Conservation (phyloP, 495 filamentous ascomycete species). For the Xylaria telfairii region DNA sequence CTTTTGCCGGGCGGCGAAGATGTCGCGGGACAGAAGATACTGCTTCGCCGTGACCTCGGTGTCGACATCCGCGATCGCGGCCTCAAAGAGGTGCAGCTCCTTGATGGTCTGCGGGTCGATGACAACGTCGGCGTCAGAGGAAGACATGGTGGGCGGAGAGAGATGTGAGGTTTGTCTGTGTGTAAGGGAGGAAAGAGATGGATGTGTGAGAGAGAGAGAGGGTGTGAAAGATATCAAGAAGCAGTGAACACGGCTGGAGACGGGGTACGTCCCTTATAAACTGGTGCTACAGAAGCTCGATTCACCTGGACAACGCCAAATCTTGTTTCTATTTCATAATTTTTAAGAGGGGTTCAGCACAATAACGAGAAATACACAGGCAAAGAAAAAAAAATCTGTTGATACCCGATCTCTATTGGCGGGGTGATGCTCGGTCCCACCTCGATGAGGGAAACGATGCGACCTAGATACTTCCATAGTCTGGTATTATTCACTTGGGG, state of each 20-base stretch:
- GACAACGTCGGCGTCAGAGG: constrained; percentile 18
- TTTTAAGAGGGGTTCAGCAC: constrained; percentile 14
- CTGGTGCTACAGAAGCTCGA: neutral
- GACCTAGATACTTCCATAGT: constrained; percentile 7
- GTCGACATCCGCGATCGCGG: constrained; percentile 29
- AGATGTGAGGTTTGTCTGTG: neutral
- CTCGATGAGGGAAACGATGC: constrained; percentile 12
- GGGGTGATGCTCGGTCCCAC: constrained; percentile 22
- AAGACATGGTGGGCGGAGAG: constrained; percentile 23
- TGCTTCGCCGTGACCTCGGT: constrained; percentile 30
- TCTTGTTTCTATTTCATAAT: constrained; percentile 23
- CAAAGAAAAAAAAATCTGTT: constrained; percentile 18
- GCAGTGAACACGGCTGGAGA: neutral
- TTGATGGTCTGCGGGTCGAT: constrained; percentile 29
- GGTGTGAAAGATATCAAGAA: constrained; percentile 11
- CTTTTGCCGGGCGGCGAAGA: constrained; percentile 66
- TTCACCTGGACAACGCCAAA: constrained; percentile 25
- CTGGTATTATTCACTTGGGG: neutral
- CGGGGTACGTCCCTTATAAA: constrained; percentile 16
- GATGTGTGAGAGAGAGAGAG: neutral
- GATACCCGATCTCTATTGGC: constrained; percentile 23
- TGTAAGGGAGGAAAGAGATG: neutral
- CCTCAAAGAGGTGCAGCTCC: constrained; percentile 30
- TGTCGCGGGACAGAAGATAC: constrained; percentile 28
- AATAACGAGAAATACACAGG: neutral